Evolutionary conservation across 2,329 filamentous ascomycete genomes (phyloP).

Genomic region (Cladosporium halotolerans): DNA sequence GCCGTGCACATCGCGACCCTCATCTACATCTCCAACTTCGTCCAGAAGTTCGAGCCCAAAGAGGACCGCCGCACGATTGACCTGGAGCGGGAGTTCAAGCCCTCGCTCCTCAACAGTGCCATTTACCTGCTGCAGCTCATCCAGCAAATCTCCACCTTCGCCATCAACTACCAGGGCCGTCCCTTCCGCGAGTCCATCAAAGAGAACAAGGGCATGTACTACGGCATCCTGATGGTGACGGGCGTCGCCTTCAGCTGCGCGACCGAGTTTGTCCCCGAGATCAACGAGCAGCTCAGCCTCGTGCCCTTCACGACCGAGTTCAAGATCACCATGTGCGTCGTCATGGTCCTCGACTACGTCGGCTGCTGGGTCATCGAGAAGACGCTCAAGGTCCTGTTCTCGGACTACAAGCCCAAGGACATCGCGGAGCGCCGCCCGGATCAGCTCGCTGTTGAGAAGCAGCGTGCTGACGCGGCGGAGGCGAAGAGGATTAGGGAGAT

Average conservation of each 20-base stretch:
- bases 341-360: slow-evolving; percentile 83
- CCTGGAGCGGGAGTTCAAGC: slow-evolving; percentile 88
- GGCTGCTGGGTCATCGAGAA: slow-evolving; percentile 87
- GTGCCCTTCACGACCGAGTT: slow-evolving; percentile 87
- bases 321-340: slow-evolving; percentile 72
- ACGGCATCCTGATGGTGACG: slow-evolving; percentile 83
- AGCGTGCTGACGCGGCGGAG: slow-evolving; percentile 53
- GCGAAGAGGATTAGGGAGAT: slow-evolving; percentile 35
- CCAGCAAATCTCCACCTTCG: slow-evolving; percentile 97
- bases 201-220: slow-evolving; percentile 98
- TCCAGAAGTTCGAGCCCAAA: slow-evolving; percentile 72
- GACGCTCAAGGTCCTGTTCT: slow-evolving; percentile 75
- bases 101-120: slow-evolving; percentile 90
- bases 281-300: slow-evolving; percentile 87
- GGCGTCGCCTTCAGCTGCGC: slow-evolving; percentile 90
- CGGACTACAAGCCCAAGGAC: slow-evolving; percentile 87
- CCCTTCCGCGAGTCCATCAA: slow-evolving; percentile 94
- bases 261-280: slow-evolving; percentile 88
- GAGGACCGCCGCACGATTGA: slow-evolving; percentile 58
- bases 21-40: slow-evolving; percentile 87
- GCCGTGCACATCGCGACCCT: slow-evolving; percentile 90
- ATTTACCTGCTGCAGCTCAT: slow-evolving; percentile 97
- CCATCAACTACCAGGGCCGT: slow-evolving; percentile 97
- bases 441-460: slow-evolving; percentile 70
- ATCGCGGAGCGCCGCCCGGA: slow-evolving; percentile 83